Conservation (phyloP, 2,329 filamentous ascomycete genomes). For the Diaporthe sp. region DNA sequence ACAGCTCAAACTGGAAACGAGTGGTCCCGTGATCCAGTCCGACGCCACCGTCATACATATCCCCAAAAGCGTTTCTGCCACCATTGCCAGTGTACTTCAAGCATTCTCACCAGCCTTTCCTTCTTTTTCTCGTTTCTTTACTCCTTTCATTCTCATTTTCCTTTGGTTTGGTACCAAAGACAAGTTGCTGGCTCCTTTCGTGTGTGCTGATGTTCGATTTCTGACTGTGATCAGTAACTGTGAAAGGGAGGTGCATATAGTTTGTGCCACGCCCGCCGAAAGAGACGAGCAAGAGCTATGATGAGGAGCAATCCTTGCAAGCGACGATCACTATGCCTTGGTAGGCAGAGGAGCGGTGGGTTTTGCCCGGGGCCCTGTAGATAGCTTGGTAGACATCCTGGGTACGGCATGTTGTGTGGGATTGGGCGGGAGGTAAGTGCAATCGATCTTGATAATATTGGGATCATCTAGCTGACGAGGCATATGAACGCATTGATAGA, state of each 20-base stretch:
- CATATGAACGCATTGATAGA: not conserved
- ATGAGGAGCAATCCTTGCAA: accelerated
- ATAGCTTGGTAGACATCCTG: not conserved
- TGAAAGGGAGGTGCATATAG: not conserved
- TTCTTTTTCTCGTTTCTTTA: not conserved
- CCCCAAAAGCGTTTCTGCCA: not conserved
- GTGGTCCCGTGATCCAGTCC: not conserved
- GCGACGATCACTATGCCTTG: not conserved
- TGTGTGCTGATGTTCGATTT: not conserved
- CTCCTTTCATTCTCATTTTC: no score
- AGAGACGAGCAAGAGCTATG: not conserved
- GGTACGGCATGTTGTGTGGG: not conserved
- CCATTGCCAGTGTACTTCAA: not conserved
- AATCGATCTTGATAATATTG: not conserved
- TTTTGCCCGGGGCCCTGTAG: no score
- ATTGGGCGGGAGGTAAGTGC: not conserved
- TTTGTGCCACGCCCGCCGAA: not conserved
- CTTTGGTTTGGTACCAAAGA: not conserved
- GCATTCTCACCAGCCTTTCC: not conserved
- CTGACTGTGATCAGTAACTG: not conserved
- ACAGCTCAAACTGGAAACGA: not conserved
- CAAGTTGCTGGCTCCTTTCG: not conserved
- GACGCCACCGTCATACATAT: not conserved
- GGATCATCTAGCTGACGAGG: no score
- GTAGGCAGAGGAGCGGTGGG: not conserved